Base-by-base conservation (phyloP, 345 rosid species). In the Melaleuca alternifolia region DNA sequence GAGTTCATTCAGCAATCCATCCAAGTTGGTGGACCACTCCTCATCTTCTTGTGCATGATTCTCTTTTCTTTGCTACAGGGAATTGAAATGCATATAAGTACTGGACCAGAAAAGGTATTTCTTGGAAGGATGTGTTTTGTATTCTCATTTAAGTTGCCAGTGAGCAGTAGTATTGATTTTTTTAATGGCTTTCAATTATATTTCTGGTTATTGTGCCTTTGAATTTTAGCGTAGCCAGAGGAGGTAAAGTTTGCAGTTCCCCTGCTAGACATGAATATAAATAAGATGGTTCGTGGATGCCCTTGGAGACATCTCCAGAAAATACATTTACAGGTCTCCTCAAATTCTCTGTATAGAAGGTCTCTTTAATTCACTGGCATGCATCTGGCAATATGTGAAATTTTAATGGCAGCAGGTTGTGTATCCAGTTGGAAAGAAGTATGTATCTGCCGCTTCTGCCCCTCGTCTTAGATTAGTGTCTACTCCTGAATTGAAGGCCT, bases 231-330 rank as follows among this genome's bases (percentile, higher is more conserved):
- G 94, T 94, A 97, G 99, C 92, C 94, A 89, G 98, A 93, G 90
- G 99, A 97, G 90, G 99, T 97, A 26, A 97, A 92, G 91, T 95
- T 97, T 92, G 90, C 98, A 62, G 98, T 97, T 87, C 99, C 99
- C 87, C 90, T 97, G 86, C n/a, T 93, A 91, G 95, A 94, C 91
- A 88, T 91, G 92, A 92, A 89, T 92, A 93, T 97, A 85, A 97
- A 96, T 90, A 95, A 93, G 87, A 91, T 94, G 98, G 94, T 97
- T 84, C 91, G 12, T 65, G 98, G 93, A 59, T 96, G 98, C 88
- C 96, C 98, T 51, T 97, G 99, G 99, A 94, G 93, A 90, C 92
- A 94, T 89, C 92, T 91, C 81, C 99, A 95, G 91, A 97, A 94
- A 92, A 96, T 97, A 88, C 92, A 93, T 89, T 93, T 97, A 86